These are phyloP conservation scores for Trametes polyzona DNA, from an alignment of 1,284 basidiomycete species.

Conservation along the genomic window DNA sequence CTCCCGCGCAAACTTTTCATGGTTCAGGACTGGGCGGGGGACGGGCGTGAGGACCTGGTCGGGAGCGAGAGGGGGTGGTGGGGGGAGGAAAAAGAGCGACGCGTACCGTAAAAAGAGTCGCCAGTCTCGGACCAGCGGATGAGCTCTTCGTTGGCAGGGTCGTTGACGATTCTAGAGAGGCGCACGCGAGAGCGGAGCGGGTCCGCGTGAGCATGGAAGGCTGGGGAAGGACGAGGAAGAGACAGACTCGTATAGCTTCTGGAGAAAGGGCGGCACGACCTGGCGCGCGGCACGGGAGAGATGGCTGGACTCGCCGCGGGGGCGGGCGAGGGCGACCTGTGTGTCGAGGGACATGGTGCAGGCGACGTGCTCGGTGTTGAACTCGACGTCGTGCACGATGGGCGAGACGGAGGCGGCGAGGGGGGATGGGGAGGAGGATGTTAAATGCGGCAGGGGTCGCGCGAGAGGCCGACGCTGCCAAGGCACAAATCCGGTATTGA, in stretches of 20 bases:
- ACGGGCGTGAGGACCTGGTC: constrained; percentile 6
- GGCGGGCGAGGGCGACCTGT: constrained; percentile 57
- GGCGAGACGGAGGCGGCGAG: not conserved
- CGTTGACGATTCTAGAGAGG: constrained; percentile 83
- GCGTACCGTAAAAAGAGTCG: constrained; percentile 60
- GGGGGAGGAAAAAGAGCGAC: not conserved
- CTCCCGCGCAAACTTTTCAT: constrained; percentile 91
- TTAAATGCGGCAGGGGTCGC: constrained; percentile 1
- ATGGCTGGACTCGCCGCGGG: constrained; percentile 46
- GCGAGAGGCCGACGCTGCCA: not conserved
- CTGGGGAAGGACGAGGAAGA: constrained; percentile 18
- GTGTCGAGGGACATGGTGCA: constrained; percentile 40
- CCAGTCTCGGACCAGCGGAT: constrained; percentile 92
- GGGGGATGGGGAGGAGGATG: not conserved
- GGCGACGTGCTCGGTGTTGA: not conserved
- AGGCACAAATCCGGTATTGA: not conserved
- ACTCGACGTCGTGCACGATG: not conserved
- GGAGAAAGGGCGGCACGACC: constrained; percentile 84
- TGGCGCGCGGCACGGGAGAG: constrained; percentile 58
- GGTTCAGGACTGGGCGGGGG: constrained; percentile 76
- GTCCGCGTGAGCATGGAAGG: constrained; percentile 11
- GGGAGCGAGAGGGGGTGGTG: not conserved
- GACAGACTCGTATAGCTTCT: constrained; percentile 86
- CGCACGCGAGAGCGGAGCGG: constrained; percentile 2
- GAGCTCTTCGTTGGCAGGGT: constrained; percentile 78